Conservation (phyloP, 2,329 filamentous ascomycete genomes). For the Chrysoporthe puriensis region DNA sequence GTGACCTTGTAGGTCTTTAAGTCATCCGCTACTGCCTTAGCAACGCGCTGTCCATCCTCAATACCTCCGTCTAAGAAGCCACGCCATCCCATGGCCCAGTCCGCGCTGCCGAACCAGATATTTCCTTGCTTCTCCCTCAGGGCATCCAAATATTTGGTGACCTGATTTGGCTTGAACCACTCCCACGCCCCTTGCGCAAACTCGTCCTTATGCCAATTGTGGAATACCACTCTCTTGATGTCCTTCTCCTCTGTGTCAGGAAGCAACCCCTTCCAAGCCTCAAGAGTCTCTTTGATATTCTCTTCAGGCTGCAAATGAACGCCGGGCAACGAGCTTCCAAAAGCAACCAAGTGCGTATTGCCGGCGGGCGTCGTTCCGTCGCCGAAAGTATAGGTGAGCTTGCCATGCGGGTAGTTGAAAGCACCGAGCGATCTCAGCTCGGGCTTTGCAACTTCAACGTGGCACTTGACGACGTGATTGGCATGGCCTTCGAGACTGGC, state of each 20-base stretch:
- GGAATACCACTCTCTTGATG: constrained; percentile 36
- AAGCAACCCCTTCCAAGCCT: constrained; percentile 19
- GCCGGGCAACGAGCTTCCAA: constrained; percentile 41
- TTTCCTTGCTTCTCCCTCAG: constrained; percentile 20
- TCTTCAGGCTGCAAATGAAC: constrained; percentile 50
- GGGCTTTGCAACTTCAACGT: constrained; percentile 46
- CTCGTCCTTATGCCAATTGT: constrained; percentile 27
- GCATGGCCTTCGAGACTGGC: constrained; percentile 47
- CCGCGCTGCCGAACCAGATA: constrained; percentile 24
- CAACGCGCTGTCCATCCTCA: constrained; percentile 26
- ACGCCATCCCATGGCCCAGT: constrained; percentile 28
- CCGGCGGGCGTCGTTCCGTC: constrained; percentile 49
- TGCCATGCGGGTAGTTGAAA: constrained; percentile 48
- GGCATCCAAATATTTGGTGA: constrained; percentile 21
- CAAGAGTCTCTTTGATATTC: constrained; percentile 36
- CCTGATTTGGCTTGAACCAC: constrained; percentile 25
- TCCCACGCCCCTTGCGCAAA: constrained; percentile 24
- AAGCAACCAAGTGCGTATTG: constrained; percentile 52
- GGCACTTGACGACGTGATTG: constrained; percentile 51
- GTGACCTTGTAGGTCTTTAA: constrained; percentile 1
- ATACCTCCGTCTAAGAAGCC: constrained; percentile 26
- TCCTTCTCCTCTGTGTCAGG: constrained; percentile 17
- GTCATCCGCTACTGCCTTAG: constrained; percentile 22
- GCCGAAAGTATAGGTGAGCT: constrained; percentile 47
- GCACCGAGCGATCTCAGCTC: constrained; percentile 47